Base-by-base conservation (phyloP, 495 filamentous ascomycete genomes). In the Penicillium argentinense region DNA sequence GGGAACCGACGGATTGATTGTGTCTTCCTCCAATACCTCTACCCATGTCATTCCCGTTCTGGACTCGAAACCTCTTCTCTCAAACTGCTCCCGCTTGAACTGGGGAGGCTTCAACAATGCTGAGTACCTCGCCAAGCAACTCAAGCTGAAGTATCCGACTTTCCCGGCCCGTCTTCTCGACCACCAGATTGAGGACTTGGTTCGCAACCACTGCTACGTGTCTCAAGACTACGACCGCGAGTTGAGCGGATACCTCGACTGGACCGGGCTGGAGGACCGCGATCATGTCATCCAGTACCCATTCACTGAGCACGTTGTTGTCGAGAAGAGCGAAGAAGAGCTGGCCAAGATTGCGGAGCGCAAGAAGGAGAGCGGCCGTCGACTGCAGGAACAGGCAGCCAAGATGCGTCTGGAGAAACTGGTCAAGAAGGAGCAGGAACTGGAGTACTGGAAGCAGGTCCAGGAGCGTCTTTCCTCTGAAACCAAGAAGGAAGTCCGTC, bases 31-130 rank as follows among this genome's bases (percentile, higher is more conserved):
- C 2, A 86, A 97, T 57, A 95, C 88, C 16, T 84, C 93, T 1
- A 98, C 93, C 1, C 95, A 98, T 62, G 72, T 97, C n/a, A 95
- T 98, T 36, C 93, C 93, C 3, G 88, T 98, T 1, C 74, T 96
- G 40, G 82, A 95, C 43, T 82, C 78, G 5, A 95, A 93, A 67
- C 80, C 92, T 5, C 66, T 96, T 25, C 76, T 97, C 16, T 80
- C 82, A 5, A 89, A 92, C 49, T 86, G 89, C 27, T 91, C 89
- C 39, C 77, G 93, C 29, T 74, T 98, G 9, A 97, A 96, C 60
- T 98, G 92, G 93, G 95, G 93, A 21, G 88, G 95, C 18, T 85
- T 81, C 60, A 88, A 97, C 51, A 83, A 80, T 11, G 85, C 89
- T 0, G 93, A 97, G 60, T 97, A 95, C 57, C 75, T 97, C 9